These are phyloP conservation scores for Chlorella ohadii DNA, from an alignment of 139 green algal species.

Conservation along the genomic window DNA sequence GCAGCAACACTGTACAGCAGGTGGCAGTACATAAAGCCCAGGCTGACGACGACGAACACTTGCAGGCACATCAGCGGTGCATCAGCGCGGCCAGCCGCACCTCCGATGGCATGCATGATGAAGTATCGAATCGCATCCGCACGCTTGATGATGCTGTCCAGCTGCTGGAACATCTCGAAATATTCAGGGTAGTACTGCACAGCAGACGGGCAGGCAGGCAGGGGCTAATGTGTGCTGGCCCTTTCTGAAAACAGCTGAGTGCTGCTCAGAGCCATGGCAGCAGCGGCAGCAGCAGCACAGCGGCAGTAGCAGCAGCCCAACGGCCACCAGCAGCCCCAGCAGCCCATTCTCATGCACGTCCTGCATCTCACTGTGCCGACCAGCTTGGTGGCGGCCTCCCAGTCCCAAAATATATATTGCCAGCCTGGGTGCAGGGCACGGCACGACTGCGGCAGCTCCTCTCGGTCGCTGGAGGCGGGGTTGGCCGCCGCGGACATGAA, in stretches of 20 bases:
- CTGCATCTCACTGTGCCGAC: background rate
- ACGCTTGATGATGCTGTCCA: background rate
- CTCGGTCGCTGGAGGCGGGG: background rate
- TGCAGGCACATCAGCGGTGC: too few species aligned
- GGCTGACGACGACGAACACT: too few species aligned
- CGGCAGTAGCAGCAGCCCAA: background rate
- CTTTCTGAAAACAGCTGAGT: too few species aligned
- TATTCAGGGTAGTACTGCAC: background rate
- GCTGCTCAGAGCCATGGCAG: too few species aligned
- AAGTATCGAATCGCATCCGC: slow-evolving; percentile 6
- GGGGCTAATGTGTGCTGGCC: too few species aligned
- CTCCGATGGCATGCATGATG: slow-evolving; percentile 8
- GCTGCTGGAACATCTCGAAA: background rate
- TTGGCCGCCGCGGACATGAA: background rate
- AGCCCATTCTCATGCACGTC: too few species aligned
- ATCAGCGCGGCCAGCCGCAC: background rate
- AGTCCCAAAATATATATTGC: background rate
- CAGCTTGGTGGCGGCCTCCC: background rate
- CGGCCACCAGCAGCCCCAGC: background rate
- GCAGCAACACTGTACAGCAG: too few species aligned
- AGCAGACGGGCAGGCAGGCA: background rate
- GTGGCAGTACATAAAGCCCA: too few species aligned
- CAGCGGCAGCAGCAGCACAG: too few species aligned
- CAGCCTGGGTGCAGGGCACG: slow-evolving; percentile 2
- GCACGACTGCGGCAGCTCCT: background rate